Evolutionary conservation across 106 monocot genomes (phyloP).

Genomic region (Cymbidium sinense): DNA sequence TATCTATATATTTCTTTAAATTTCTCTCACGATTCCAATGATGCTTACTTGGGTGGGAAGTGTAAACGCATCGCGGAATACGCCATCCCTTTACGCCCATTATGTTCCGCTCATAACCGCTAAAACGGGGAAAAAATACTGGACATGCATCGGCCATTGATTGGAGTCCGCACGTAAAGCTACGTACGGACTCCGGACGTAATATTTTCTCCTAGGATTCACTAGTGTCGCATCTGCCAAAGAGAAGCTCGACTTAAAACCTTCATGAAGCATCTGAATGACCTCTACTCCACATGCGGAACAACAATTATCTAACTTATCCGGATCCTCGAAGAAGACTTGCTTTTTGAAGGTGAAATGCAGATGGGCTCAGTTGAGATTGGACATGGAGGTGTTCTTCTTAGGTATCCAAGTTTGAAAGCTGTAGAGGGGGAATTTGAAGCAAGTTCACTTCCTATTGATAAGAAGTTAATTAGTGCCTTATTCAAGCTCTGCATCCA

Average conservation of each 20-base stretch:
- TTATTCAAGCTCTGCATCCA: slow-evolving; percentile 35
- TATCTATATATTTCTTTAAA: no score
- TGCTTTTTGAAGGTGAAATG: slow-evolving; percentile 62
- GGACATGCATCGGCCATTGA: no score
- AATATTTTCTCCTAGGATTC: slow-evolving; percentile 72
- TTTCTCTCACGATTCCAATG: no score
- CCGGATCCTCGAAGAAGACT: slow-evolving; percentile 61
- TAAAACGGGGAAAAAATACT: no score
- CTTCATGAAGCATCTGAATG: slow-evolving; percentile 87
- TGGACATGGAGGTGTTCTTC: slow-evolving; percentile 74
- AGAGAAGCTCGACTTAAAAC: slow-evolving; percentile 61
- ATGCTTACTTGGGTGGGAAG: no score
- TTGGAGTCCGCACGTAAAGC: no score
- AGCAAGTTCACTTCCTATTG: slow-evolving; percentile 76
- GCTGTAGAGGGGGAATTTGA: slow-evolving; percentile 84
- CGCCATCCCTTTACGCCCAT: no score
- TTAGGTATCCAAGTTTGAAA: slow-evolving; percentile 54
- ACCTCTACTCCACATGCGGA: slow-evolving; percentile 74
- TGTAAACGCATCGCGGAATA: no score
- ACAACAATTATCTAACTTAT: slow-evolving; percentile 56
- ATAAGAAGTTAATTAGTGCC: slow-evolving; percentile 29
- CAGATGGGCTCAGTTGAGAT: no score
- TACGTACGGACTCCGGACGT: no score
- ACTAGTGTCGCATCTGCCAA: slow-evolving; percentile 64
- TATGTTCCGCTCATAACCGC: no score